Percentiles rank a stretch among this genome's conserved stretches.
phyloP scores from a whole-genome alignment of 176 grass and related monocot species.

The Rhynchospora breviuscula region DNA sequence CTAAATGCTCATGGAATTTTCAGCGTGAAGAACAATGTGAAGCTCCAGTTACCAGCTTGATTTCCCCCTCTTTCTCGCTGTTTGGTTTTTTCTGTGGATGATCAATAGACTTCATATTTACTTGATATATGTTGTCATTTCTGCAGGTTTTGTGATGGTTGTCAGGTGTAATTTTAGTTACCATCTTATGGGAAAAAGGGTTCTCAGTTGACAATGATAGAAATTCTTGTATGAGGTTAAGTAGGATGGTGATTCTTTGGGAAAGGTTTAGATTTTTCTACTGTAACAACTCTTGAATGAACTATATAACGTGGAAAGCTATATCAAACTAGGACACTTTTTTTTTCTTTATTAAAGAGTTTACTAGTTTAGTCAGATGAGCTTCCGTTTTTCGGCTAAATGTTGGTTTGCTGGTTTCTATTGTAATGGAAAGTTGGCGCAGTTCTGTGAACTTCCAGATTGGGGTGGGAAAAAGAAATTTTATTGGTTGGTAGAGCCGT shows the following conservation, averaged over 20 bases:
- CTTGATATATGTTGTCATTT: constrained; percentile 21
- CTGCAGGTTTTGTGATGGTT: not conserved
- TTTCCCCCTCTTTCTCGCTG: constrained; percentile 18
- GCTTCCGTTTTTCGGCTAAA: not conserved
- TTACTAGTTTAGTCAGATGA: not conserved
- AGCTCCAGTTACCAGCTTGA: constrained; percentile 81
- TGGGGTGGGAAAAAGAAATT: not conserved
- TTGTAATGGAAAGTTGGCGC: too few relatives aligned
- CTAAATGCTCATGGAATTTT: constrained; percentile 26
- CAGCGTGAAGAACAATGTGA: constrained; percentile 95
- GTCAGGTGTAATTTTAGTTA: not conserved
- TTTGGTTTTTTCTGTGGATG: constrained; percentile 27
- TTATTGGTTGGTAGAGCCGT: not conserved
- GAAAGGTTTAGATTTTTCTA: constrained; percentile 14
- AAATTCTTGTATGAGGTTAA: constrained; percentile 13
- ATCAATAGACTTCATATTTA: constrained; percentile 25
- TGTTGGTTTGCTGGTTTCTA: too few relatives aligned
- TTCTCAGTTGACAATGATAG: not conserved
- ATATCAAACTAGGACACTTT: constrained; percentile 3
- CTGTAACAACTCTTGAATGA: constrained; percentile 19
- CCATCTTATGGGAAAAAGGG: not conserved
- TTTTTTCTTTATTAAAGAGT: not conserved
- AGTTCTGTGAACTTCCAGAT: not conserved
- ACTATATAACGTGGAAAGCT: constrained; percentile 13
- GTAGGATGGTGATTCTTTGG: not conserved